Conservation (phyloP, 2,329 filamentous ascomycete species). For the Aspergillus alliaceus region DNA sequence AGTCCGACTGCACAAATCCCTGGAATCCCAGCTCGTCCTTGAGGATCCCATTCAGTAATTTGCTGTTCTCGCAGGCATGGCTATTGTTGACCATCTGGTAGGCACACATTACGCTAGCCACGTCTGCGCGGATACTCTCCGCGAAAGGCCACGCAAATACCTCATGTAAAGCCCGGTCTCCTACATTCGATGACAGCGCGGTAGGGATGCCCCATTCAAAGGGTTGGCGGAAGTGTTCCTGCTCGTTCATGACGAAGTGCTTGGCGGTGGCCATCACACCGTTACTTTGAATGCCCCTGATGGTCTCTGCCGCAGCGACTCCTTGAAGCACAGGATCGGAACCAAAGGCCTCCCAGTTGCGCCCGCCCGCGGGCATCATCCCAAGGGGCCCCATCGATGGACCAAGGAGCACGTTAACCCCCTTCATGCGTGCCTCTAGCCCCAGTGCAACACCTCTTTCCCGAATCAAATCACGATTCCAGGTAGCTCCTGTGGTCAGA, state of each 20-base stretch:
- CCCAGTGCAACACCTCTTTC: slow-evolving; percentile 55
- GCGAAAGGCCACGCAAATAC: slow-evolving; percentile 77
- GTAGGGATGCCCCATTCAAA: neutral
- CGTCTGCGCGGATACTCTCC: slow-evolving; percentile 68
- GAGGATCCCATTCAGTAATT: slow-evolving; percentile 71
- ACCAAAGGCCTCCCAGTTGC: slow-evolving; percentile 47
- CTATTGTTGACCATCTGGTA: slow-evolving; percentile 73
- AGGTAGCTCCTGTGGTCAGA: slow-evolving; percentile 47
- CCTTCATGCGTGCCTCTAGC: slow-evolving; percentile 42
- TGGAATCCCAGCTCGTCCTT: slow-evolving; percentile 81
- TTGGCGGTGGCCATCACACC: slow-evolving; percentile 38
- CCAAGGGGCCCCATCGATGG: slow-evolving; percentile 43
- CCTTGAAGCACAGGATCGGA: slow-evolving; percentile 44
- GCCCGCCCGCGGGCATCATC: slow-evolving; percentile 39
- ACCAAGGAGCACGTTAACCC: slow-evolving; percentile 42
- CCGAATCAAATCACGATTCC: slow-evolving; percentile 57
- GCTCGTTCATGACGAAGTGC: slow-evolving; percentile 64
- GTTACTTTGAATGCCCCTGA: slow-evolving; percentile 43
- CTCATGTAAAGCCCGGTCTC: slow-evolving; percentile 73
- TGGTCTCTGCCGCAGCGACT: slow-evolving; percentile 39
- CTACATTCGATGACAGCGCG: slow-evolving; percentile 54
- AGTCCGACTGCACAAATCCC: slow-evolving; percentile 79
- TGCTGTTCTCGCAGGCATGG: slow-evolving; percentile 77
- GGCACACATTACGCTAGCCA: slow-evolving; percentile 52
- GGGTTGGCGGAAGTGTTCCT: slow-evolving; percentile 49